Conservation (phyloP, 805 yeast species). For the Yamadazyma kitorensis region DNA sequence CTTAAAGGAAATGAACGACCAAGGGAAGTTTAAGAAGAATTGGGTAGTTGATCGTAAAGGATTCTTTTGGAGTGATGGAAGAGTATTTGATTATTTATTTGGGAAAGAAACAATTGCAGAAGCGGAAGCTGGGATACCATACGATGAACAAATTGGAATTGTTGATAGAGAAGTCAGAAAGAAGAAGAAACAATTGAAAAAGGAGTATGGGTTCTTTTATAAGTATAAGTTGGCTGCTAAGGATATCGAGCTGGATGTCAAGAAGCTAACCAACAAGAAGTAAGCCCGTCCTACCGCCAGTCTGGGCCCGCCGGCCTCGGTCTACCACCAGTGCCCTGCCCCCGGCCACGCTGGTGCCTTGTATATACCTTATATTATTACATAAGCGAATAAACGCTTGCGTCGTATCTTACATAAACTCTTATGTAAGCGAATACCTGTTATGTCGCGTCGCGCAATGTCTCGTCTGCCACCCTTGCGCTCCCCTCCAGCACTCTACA, state of each 20-base stretch:
- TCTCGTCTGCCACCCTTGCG: neutral
- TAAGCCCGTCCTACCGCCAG: too few relatives aligned
- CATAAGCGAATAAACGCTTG: too few relatives aligned
- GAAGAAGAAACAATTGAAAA: constrained; percentile 48
- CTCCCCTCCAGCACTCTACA: neutral
- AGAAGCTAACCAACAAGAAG: constrained; percentile 8
- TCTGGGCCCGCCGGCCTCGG: too few relatives aligned
- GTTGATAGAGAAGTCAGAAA: constrained; percentile 45
- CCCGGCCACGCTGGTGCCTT: too few relatives aligned
- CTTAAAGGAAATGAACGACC: constrained; percentile 52
- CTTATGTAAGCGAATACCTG: neutral
- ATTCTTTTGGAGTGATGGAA: constrained; percentile 90
- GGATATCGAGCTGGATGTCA: constrained; percentile 29
- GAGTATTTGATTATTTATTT: constrained; percentile 77
- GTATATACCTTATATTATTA: too few relatives aligned
- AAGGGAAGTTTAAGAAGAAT: constrained; percentile 37
- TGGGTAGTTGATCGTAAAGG: constrained; percentile 85
- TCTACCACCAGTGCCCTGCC: too few relatives aligned
- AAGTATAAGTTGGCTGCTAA: constrained; percentile 43
- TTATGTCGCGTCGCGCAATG: neutral
- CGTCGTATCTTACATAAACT: too few relatives aligned
- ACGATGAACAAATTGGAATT: constrained; percentile 56
- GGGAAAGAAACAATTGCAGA: constrained; percentile 76
- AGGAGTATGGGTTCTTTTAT: constrained; percentile 61
- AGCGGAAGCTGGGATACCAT: constrained; percentile 68